Base-by-base conservation (phyloP, 202 grass and related monocot genomes). In the Brachypodium distachyon region DNA sequence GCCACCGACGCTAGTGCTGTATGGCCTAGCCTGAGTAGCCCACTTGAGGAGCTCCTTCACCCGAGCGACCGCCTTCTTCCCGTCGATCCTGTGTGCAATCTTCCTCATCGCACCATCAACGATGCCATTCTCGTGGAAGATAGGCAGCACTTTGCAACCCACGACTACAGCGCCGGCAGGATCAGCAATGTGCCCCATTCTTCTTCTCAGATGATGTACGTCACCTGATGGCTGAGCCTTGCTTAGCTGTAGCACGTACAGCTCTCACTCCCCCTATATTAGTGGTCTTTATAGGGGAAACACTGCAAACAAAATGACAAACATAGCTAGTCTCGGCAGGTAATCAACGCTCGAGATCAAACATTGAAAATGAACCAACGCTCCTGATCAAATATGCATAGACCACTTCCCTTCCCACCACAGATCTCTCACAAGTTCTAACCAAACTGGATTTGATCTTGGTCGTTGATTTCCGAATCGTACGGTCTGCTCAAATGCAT, bases 11-110 rank as follows among this genome's bases (percentile, higher is more conserved):
- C 61, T 60, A 21, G 41, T 13, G 49, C 75, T 72, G 48, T 74
- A 63, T 51, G 88, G 79, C 68, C 82, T 89, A 9, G 81, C 77
- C 57, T 80, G 81, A 3, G 91, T 70, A 19, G 86, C 88, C 55
- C 86, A 77, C 49, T 70, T 87, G 40, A 93, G 82, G 52, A 97
- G 81, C 78, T 97, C 90, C 83, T 93, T 97, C 66, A 97, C 81
- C 23, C 94, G 78, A 12, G 79, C 48, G 3, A 97, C 78, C 3
- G 85, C 80, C 64, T 78, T 97, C 71, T 65, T 79, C 22, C 78
- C 78, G 0, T 92, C 89, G 11, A 89, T 82, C 52, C 74, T 78
- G 62, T 89, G 84, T 36, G 49, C 87, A 75, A 87, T 78, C 87
- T 13, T 83, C 77, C 60, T 91, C 81, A 76, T 63, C 48, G 61